Percentiles rank a stretch among this genome's conserved stretches.
Evolutionary conservation across 768 basidiomycete species (phyloP).

Genomic region (Leccinum ochraceum): DNA sequence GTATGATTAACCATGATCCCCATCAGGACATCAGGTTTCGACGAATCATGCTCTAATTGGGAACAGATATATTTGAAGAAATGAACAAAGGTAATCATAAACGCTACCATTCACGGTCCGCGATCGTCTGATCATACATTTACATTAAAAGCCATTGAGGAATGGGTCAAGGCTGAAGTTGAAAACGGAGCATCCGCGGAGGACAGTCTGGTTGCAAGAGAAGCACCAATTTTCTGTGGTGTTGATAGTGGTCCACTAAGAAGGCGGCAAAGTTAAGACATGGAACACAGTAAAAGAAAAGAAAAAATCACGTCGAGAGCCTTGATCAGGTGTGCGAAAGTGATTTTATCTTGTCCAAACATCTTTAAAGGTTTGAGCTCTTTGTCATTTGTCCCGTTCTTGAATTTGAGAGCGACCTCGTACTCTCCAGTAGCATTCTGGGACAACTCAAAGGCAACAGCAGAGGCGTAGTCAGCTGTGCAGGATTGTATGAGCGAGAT

Average conservation of each 20-base stretch:
- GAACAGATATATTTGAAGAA: not conserved
- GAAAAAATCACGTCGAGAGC: conserved; percentile 20
- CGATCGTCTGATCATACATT: not conserved
- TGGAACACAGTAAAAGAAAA: not conserved
- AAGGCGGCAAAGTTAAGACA: not conserved
- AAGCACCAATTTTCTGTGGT: conserved; percentile 36
- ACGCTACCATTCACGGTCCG: not conserved
- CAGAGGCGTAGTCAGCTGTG: conserved; percentile 70
- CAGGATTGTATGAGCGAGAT: not conserved
- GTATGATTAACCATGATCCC: not conserved
- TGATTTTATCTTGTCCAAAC: conserved; percentile 47
- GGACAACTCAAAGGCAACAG: conserved; percentile 68
- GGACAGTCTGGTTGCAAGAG: conserved; percentile 34
- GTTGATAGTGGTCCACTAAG: conserved; percentile 31
- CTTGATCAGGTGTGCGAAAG: conserved; percentile 21
- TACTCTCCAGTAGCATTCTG: conserved; percentile 65
- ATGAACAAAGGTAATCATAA: not conserved
- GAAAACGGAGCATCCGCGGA: conserved; percentile 34
- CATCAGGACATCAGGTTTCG: not conserved
- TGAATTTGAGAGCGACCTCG: conserved; percentile 78
- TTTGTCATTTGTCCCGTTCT: conserved; percentile 64
- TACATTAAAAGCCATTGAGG: conserved; percentile 29
- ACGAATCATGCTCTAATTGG: not conserved
- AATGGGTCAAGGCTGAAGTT: conserved; percentile 32
- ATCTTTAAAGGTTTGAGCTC: conserved; percentile 60